phyloP scores from a whole-genome alignment of 306 rosid species.

The Boehmeria nivea region DNA sequence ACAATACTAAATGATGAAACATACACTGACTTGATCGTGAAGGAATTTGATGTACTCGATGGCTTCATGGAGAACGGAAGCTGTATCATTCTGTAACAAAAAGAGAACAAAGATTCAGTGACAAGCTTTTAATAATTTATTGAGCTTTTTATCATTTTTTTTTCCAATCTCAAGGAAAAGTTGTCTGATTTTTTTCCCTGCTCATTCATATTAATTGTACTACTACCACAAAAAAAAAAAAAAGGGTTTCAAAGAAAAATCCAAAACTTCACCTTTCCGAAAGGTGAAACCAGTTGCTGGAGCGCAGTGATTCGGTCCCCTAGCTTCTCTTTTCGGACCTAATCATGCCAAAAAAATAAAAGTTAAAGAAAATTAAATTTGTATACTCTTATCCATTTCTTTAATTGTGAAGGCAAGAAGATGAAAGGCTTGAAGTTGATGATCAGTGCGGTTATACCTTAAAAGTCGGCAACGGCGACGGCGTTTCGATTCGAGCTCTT shows the following conservation, averaged over 20 bases:
- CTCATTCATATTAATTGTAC: constrained; percentile 6
- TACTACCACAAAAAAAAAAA: constrained; percentile 4
- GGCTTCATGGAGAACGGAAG: constrained; percentile 98
- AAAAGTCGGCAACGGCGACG: constrained; percentile 91
- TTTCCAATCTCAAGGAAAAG: constrained; percentile 11
- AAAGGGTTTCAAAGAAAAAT: constrained; percentile 20
- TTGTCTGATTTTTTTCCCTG: constrained; percentile 3
- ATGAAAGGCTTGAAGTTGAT: constrained; percentile 1
- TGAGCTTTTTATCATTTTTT: background rate
- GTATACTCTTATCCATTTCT: constrained; percentile 13
- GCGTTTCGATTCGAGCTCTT: constrained; percentile 90
- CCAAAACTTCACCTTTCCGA: constrained; percentile 80
- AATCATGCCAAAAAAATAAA: background rate
- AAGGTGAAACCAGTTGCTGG: constrained; percentile 98
- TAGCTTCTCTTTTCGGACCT: constrained; percentile 97
- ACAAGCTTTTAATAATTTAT: constrained; percentile 11
- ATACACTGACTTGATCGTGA: constrained; percentile 96
- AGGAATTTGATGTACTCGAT: constrained; percentile 95
- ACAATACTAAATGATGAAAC: constrained; percentile 23
- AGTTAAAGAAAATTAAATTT: constrained; percentile 4
- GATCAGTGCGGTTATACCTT: constrained; percentile 47
- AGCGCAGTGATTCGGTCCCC: constrained; percentile 99
- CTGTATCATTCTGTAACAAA: constrained; percentile 85
- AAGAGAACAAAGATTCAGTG: constrained; percentile 10
- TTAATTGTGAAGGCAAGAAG: background rate